Conservation (phyloP, 192 early-diverging fungal genomes). For the Backusella westeae region DNA sequence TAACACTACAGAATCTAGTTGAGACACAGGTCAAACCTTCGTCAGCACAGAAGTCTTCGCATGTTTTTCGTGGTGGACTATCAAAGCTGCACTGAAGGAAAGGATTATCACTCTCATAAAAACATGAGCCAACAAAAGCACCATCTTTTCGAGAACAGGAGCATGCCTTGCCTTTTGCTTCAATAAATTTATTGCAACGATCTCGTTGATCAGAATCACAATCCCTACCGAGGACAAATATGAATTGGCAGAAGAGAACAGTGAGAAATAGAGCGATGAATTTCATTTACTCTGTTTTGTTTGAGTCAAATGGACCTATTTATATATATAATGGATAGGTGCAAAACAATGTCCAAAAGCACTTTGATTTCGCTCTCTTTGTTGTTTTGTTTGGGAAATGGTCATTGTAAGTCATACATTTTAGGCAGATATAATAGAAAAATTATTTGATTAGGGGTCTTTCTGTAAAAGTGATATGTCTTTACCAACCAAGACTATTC, state of each 20-base stretch:
- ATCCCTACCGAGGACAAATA: too few relatives aligned
- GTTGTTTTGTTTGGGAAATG: background rate
- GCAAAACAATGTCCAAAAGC: background rate
- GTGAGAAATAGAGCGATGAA: too few relatives aligned
- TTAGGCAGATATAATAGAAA: background rate
- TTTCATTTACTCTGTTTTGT: background rate
- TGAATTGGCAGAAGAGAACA: too few relatives aligned
- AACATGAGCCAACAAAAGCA: too few relatives aligned
- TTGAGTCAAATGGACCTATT: background rate
- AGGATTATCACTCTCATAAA: too few relatives aligned
- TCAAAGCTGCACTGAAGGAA: background rate
- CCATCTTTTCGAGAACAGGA: too few relatives aligned
- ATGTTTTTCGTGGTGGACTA: background rate
- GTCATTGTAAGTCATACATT: background rate
- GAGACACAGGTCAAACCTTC: background rate
- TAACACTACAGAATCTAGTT: background rate
- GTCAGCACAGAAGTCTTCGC: background rate
- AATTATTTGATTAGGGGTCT: background rate
- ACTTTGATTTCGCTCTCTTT: too few relatives aligned
- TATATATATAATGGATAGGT: background rate
- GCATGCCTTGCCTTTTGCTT: too few relatives aligned
- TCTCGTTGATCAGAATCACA: too few relatives aligned
- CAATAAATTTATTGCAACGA: too few relatives aligned
- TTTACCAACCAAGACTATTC: background rate
- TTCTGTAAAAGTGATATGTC: background rate